Base-by-base conservation (phyloP, 768 basidiomycete genomes). In the Auriscalpium microsporum region DNA sequence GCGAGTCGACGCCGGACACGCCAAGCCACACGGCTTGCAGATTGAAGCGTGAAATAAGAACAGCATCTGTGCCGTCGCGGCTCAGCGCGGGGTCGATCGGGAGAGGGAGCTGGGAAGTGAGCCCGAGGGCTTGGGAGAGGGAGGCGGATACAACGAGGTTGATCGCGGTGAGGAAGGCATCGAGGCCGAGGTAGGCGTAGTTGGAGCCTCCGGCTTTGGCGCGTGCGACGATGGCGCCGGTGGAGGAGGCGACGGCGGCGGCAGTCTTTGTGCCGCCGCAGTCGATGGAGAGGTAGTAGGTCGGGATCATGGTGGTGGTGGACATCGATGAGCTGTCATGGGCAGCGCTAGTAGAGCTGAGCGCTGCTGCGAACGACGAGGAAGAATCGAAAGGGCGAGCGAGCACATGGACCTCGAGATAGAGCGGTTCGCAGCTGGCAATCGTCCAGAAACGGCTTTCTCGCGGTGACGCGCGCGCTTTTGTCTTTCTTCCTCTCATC, bases 241-340 rank as follows among this genome's bases (percentile, higher is more conserved):
- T 59, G 17, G 65, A 61, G 65, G 84, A 75, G 57, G 76, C 75
- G 67, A 94, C 80, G 56, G 80, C 87, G 7, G 79, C 87, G 28
- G 86, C 79, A 10, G 93, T 93, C 73, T 94, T 95, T 45, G 89
- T 89, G 19, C 90, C 92, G 34, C 92, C 92, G 58, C 90, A 92
- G 69, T 93, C 90, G 59, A 88, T 84, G 64, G 86, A 91, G 60
- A 93, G 83, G 65, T 80, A 87, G 62, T 88, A 35, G 6, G 54
- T 52, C 16, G 45, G 51, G 40, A 42, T 17, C 40, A 42, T 42
- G 40, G 17, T 42, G 40, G 17, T 42, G 40, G 40, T 28, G 28
- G 28, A 28, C 7, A 28, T 28, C 28, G 28, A 28, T 28, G 28
- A 4, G 28, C 28, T 28, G 28, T 4, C 28, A 28, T 28, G 28